These are phyloP conservation scores for Trichoderma afroharzianum DNA, from an alignment of 2,329 filamentous ascomycete genomes.

Conservation along the genomic window DNA sequence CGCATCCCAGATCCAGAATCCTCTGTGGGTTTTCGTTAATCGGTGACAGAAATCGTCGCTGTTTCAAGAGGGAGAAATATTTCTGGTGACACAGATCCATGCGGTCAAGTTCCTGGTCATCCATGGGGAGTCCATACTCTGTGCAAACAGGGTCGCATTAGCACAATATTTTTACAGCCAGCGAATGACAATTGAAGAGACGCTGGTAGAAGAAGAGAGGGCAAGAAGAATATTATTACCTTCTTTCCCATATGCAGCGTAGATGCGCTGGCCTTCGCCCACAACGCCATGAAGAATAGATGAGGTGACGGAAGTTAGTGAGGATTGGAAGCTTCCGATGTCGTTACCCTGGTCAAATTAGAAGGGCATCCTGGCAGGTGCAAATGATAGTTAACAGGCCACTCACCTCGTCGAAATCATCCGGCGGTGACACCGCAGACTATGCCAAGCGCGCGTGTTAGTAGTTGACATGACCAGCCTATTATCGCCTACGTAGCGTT, in stretches of 20 bases:
- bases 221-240: constrained; percentile 20
- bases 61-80: constrained; percentile 28
- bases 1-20: constrained; percentile 29
- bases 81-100: constrained; percentile 38
- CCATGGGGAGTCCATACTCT: constrained; percentile 40
- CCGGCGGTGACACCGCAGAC: constrained; percentile 21
- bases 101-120: constrained; percentile 37
- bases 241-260: constrained; percentile 33
- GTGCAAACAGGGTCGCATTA: not conserved
- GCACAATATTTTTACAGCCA: not conserved
- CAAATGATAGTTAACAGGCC: not conserved
- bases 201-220: too few relatives aligned
- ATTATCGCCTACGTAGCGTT: not conserved
- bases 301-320: constrained; percentile 31
- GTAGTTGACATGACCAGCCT: not conserved
- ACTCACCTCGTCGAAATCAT: constrained; percentile 28
- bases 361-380: constrained; percentile 26
- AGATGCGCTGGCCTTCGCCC: constrained; percentile 31
- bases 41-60: constrained; percentile 25
- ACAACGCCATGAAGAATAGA: constrained; percentile 26
- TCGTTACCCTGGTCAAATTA: constrained; percentile 24
- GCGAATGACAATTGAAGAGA: not conserved
- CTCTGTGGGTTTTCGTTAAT: constrained; percentile 25
- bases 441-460: constrained; percentile 8
- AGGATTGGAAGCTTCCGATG: constrained; percentile 20